Evolutionary conservation across 164 flowering plant species (phyloP), one percentile per base, ranked within the genome.

Genomic region (Hamamelis virginiana): DNA sequence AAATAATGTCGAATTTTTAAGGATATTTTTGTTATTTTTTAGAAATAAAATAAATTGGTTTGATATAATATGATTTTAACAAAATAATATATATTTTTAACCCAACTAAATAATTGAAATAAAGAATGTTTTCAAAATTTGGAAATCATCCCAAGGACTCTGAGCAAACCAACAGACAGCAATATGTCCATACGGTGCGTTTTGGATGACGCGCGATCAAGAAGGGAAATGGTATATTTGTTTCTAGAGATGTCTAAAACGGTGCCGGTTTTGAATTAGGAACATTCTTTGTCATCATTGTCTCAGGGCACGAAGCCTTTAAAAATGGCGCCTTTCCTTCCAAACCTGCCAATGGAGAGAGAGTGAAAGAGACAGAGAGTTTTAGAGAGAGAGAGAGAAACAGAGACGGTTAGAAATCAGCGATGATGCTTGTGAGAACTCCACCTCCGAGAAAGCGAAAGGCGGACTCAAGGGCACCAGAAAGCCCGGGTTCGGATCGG

Each of bases 351-450:
- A n/a, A n/a, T n/a, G 26, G 1, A 18, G 63, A 33, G 63, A 28
- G 53, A 9, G 43, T 10, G 28, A 25, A 43, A 41, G 43, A 44
- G 41, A 68, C 62, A 57, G 62, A 68, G 60, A 72, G 2, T 33
- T 33, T 6, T 33, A 33, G 62, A 62, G 62, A 56, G 68, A 65
- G 68, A 51, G 23, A 13, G 28, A 19, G 23, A 25, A 22, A 47
- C 43, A 26, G 15, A 61, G 55, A 64, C 50, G 65, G 67, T 69
- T 44, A 67, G 70, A 63, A 28, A 16, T 16, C 28, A 22, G 25
- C 22, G 66, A 78, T 74, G 64, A 91, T 91, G 97, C 87, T 92
- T 11, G 41, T 86, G 58, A 79, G 93, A 66, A 92, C 95, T 50
- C 95, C 97, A 10, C 83, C 88, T 27, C 71, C 79, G 63, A 82